phyloP scores from a whole-genome alignment of 2,329 filamentous ascomycete species.

The Alternaria sp. region DNA sequence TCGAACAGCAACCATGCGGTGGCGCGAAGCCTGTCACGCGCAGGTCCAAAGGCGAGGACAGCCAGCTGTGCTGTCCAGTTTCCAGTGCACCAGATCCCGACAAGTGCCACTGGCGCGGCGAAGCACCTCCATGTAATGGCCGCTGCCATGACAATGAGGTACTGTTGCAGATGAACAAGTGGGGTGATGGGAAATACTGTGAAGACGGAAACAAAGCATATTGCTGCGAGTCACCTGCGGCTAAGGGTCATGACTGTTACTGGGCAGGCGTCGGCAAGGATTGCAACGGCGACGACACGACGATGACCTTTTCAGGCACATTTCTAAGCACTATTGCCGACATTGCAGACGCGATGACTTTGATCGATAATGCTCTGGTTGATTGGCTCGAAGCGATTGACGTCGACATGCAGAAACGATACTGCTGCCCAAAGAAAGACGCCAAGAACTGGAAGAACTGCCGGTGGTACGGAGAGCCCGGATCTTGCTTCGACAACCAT shows the following conservation, averaged over 20 bases:
- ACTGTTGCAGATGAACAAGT: conserved; percentile 4
- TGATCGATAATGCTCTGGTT: not conserved
- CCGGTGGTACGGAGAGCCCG: conserved; percentile 46
- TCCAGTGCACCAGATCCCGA: conserved; percentile 31
- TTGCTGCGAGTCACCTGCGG: conserved; percentile 36
- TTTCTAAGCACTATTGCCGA: conserved; percentile 1
- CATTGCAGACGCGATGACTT: not conserved
- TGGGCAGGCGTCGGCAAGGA: conserved; percentile 19
- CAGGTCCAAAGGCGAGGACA: not conserved
- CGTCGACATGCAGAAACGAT: conserved; percentile 21
- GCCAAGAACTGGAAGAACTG: conserved; percentile 40
- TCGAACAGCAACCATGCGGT: conserved; percentile 39
- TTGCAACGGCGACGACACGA: conserved; percentile 4
- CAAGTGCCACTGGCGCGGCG: conserved; percentile 44
- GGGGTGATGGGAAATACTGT: conserved; percentile 24
- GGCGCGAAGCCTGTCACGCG: conserved; percentile 16
- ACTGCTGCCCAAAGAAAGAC: conserved; percentile 38
- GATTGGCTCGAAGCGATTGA: not conserved
- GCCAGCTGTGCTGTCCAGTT: conserved; percentile 1
- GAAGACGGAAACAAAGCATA: conserved; percentile 28
- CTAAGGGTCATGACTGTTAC: conserved; percentile 27
- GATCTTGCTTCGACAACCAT: conserved; percentile 45
- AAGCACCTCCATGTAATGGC: conserved; percentile 26
- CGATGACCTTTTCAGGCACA: conserved; percentile 13
- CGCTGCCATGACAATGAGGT: conserved; percentile 5